phyloP scores from a whole-genome alignment of 371 early-diverging fungal genomes.

The Mortierella sp. region DNA sequence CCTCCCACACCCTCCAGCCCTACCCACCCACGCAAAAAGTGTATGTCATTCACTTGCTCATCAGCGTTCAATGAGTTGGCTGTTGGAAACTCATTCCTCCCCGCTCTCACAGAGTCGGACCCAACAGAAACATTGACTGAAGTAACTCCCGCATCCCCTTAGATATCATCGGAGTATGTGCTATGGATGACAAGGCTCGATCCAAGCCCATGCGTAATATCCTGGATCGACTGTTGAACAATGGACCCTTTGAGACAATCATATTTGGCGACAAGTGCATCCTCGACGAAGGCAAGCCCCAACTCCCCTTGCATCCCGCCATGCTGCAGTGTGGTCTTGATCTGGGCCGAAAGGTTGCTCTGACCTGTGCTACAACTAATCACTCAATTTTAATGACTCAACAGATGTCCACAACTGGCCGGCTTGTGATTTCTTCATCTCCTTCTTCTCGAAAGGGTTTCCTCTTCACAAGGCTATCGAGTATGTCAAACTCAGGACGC shows the following conservation, averaged over 20 bases:
- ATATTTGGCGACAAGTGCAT: constrained; percentile 98
- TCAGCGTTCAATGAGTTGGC: neutral
- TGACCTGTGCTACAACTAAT: neutral
- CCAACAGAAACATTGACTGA: neutral
- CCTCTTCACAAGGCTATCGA: constrained; percentile 94
- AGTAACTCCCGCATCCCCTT: constrained; percentile 1
- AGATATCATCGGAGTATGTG: constrained; percentile 90
- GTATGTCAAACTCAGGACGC: constrained; percentile 86
- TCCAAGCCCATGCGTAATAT: constrained; percentile 98
- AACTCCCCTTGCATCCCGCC: too few species aligned
- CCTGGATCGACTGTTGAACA: constrained; percentile 80
- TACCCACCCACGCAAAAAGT: constrained; percentile 35
- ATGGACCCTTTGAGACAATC: constrained; percentile 85
- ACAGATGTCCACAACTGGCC: constrained; percentile 95
- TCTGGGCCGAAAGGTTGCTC: too few species aligned
- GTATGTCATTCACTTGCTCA: constrained; percentile 7
- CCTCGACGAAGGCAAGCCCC: constrained; percentile 84
- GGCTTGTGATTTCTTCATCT: constrained; percentile 94
- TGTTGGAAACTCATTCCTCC: neutral
- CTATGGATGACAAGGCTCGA: constrained; percentile 91
- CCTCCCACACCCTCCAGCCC: constrained; percentile 12
- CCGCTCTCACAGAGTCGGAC: neutral
- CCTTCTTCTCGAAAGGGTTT: constrained; percentile 96
- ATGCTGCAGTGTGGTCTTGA: too few species aligned
- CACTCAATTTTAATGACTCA: too few species aligned